These are phyloP conservation scores for Lyophyllum atratum DNA, from an alignment of 768 basidiomycete genomes.

Conservation along the genomic window DNA sequence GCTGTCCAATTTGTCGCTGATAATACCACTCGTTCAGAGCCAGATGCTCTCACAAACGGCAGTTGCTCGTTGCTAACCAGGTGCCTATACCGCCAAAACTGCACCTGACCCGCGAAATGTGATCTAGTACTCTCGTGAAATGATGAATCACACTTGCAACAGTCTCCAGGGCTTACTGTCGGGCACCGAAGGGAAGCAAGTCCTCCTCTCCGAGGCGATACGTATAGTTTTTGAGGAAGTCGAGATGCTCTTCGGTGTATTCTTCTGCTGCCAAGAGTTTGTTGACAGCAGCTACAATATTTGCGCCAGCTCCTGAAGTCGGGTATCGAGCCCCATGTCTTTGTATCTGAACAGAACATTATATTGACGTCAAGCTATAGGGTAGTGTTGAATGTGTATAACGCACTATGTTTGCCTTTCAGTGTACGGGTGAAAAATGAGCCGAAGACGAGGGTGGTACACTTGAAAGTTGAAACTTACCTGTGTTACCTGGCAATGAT, in stretches of 20 bases:
- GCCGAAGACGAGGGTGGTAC: not conserved
- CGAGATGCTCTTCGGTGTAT: slow-evolving; percentile 46
- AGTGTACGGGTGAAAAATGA: not conserved
- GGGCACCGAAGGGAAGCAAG: slow-evolving; percentile 67
- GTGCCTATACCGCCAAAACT: slow-evolving; percentile 54
- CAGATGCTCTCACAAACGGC: slow-evolving; percentile 53
- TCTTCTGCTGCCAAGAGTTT: slow-evolving; percentile 53
- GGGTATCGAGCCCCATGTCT: slow-evolving; percentile 83
- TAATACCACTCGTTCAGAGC: slow-evolving; percentile 58
- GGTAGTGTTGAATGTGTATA: too few species aligned
- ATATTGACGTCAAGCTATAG: not conserved
- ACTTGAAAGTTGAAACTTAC: slow-evolving; percentile 39
- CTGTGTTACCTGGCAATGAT: slow-evolving; percentile 55
- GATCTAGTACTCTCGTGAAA: slow-evolving; percentile 26
- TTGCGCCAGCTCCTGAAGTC: slow-evolving; percentile 45
- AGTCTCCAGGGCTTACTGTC: slow-evolving; percentile 67
- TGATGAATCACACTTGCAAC: not conserved
- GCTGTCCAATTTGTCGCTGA: slow-evolving; percentile 75
- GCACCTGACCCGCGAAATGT: slow-evolving; percentile 47
- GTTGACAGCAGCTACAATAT: slow-evolving; percentile 47
- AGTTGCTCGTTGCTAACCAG: slow-evolving; percentile 44
- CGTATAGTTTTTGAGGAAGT: slow-evolving; percentile 60
- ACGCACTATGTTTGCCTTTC: slow-evolving; percentile 63
- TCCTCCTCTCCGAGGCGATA: slow-evolving; percentile 61
- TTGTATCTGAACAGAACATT: slow-evolving; percentile 53